Conservation (phyloP, 2,329 filamentous ascomycete genomes). For the Trichoderma pleuroti region DNA sequence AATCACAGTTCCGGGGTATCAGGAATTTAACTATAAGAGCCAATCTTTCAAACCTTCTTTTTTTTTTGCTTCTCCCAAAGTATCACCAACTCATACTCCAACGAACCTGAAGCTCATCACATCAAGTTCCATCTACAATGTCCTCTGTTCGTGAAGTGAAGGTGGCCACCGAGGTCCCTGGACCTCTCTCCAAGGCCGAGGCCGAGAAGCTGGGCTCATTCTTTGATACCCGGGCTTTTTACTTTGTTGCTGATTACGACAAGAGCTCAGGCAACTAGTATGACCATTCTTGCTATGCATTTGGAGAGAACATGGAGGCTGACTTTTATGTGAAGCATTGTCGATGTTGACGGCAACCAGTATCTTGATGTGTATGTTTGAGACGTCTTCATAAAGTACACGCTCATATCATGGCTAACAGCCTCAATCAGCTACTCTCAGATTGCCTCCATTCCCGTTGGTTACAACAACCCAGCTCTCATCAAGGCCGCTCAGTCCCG, state of each 20-base stretch:
- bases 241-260: conserved; percentile 52
- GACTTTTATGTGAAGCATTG: conserved; percentile 32
- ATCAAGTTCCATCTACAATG: conserved; percentile 23
- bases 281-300: neutral
- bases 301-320: neutral
- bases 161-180: conserved; percentile 39
- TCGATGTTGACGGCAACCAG: conserved; percentile 49
- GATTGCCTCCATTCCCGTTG: conserved; percentile 79
- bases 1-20: conserved; percentile 67
- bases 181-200: conserved; percentile 38
- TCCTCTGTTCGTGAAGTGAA: conserved; percentile 33
- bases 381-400: neutral
- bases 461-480: conserved; percentile 74
- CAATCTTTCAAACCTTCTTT: neutral
- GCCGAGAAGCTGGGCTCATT: conserved; percentile 44
- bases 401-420: neutral
- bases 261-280: conserved; percentile 52
- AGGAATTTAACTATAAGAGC: conserved; percentile 43
- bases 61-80: neutral
- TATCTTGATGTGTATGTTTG: conserved; percentile 45
- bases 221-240: conserved; percentile 50
- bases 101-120: neutral
- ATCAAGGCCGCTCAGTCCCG: conserved; percentile 61
- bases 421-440: conserved; percentile 60
- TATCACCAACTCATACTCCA: neutral